Base-by-base conservation (phyloP, 2,329 filamentous ascomycete genomes). In the Fusarium piperis region DNA sequence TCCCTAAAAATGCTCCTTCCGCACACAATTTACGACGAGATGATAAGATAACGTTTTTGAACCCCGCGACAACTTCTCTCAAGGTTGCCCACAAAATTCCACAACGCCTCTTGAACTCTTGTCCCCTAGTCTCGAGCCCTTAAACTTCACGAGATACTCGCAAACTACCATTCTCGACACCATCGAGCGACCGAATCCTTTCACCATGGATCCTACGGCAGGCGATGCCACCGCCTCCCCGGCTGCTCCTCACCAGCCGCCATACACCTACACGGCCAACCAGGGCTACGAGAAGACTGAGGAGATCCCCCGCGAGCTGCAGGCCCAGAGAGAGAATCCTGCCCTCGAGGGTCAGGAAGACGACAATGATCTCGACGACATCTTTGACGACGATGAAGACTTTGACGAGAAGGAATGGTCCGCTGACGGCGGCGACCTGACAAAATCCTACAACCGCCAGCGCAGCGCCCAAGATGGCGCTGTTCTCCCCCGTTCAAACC, bases 401-500 rank as follows among this genome's bases (percentile, higher is more conserved):
- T 85, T 90, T 46, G 89, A 91, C 64, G 89, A 91, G 67, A 88
- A 93, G 67, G 90, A 90, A 26, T 89, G 89, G 76, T 82, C 87
- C 18, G 84, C 90, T 55, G 84, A 85, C 9, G 85, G 89, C 0
- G 86, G 88, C 39, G 93, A 97, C 80, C 88, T 94, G 63, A 94
- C 94, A 38, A 96, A 97, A 82, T 91, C 92, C 9, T 96, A 96
- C 85, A 97, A 97, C 80, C 92, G 94, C 68, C 94, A 97, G 79
- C 88, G 90, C 66, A 91, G 91, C 77, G 81, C 93, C 62, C 89
- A 91, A 59, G 86, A 74, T 33, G 75, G 65, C 18, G 81, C 84
- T 68, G 85, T 89, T 53, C 87, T 89, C 62, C 91, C 92, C 3
- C 91, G 92, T 76, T 89, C 90, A 63, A 97, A 96, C 78, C 88